These are phyloP conservation scores for Agmasoma carcini DNA, from an alignment of 371 early-diverging fungal species.

Conservation along the genomic window DNA sequence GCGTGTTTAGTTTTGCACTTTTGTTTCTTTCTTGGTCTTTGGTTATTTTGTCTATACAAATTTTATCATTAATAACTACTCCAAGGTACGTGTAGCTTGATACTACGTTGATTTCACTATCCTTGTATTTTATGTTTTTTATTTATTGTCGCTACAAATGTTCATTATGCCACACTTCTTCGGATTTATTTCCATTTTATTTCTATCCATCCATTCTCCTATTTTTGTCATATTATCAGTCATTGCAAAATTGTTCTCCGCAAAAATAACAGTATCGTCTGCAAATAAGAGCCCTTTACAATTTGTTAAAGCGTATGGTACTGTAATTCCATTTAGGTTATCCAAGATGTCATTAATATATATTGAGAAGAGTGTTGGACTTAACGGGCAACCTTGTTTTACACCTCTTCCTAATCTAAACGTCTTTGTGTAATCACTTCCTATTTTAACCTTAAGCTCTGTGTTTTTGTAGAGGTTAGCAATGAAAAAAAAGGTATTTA, in stretches of 20 bases:
- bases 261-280: slow-evolving; percentile 26
- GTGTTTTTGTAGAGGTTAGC: slow-evolving; percentile 9
- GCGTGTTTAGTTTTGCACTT: too few relatives aligned
- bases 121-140: too few relatives aligned
- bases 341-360: slow-evolving; percentile 26
- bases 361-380: slow-evolving; percentile 20
- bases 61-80: too few relatives aligned
- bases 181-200: slow-evolving; percentile 15
- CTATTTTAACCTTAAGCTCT: slow-evolving; percentile 3
- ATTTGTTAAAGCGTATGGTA: neutral
- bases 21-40: too few relatives aligned
- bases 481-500: neutral
- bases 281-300: slow-evolving; percentile 21
- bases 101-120: too few relatives aligned
- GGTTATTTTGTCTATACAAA: too few relatives aligned
- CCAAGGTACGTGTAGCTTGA: too few relatives aligned
- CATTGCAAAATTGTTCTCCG: slow-evolving; percentile 7
- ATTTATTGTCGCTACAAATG: too few relatives aligned
- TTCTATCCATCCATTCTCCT: slow-evolving; percentile 4
- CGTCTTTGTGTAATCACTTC: neutral
- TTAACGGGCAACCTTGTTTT: slow-evolving; percentile 21
- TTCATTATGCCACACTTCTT: slow-evolving; percentile 24
- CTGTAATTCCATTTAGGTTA: slow-evolving; percentile 4
- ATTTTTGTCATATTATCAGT: neutral
- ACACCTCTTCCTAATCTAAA: slow-evolving; percentile 11